Conservation (phyloP, 805 yeast genomes). For the Millerozyma acaciae region DNA sequence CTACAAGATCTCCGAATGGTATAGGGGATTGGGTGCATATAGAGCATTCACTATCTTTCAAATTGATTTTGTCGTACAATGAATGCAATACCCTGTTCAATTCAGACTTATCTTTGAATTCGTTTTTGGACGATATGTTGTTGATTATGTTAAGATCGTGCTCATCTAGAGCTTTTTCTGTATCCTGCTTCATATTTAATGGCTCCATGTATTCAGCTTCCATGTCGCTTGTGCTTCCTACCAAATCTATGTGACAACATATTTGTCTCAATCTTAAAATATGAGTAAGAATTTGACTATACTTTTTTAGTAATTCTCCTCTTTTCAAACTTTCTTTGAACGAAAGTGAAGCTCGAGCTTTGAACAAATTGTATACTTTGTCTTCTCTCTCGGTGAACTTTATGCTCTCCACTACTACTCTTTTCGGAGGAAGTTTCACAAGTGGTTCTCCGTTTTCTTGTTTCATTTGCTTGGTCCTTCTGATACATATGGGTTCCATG, state of each 20-base stretch:
- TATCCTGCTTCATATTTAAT: no score
- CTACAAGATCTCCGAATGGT: slow-evolving; percentile 45
- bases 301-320: slow-evolving; percentile 69
- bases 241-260: slow-evolving; percentile 77
- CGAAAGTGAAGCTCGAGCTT: slow-evolving; percentile 59
- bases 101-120: slow-evolving; percentile 19
- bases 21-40: slow-evolving; percentile 76
- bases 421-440: slow-evolving; percentile 74
- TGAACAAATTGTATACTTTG: slow-evolving; percentile 63
- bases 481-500: slow-evolving; percentile 72
- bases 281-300: slow-evolving; percentile 77
- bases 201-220: slow-evolving; percentile 41
- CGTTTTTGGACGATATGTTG: no score
- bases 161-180: slow-evolving; percentile 7
- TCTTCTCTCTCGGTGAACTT: slow-evolving; percentile 64
- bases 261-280: slow-evolving; percentile 80
- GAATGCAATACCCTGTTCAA: slow-evolving; percentile 22
- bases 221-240: slow-evolving; percentile 49
- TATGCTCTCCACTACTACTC: slow-evolving; percentile 64
- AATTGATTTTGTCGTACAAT: slow-evolving; percentile 24
- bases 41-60: slow-evolving; percentile 66
- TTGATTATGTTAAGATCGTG: slow-evolving; percentile 3
- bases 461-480: slow-evolving; percentile 85
- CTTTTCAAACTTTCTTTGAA: slow-evolving; percentile 54
- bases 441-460: slow-evolving; percentile 67